Evolutionary conservation across 805 yeast species (phyloP).

Genomic region (Pichia cabralensis): DNA sequence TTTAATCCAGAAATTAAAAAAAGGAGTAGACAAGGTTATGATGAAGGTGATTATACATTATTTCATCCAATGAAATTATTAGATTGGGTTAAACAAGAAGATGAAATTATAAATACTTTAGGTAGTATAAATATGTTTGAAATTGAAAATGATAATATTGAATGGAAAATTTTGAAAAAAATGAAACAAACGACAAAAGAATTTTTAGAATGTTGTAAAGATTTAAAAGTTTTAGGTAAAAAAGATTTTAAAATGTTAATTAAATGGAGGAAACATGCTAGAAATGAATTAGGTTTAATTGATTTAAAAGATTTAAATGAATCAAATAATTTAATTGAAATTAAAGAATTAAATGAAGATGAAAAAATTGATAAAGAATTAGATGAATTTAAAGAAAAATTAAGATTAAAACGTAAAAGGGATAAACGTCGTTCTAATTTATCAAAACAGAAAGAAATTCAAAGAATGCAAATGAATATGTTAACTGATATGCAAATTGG

Average conservation of each 20-base stretch:
- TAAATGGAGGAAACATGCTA: constrained; percentile 82
- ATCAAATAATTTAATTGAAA: constrained; percentile 47
- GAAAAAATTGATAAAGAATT: constrained; percentile 83
- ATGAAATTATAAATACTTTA: constrained; percentile 73
- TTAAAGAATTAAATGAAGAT: constrained; percentile 72
- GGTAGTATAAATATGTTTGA: constrained; percentile 64
- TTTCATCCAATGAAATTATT: constrained; percentile 64
- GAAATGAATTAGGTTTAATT: constrained; percentile 65
- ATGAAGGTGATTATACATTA: constrained; percentile 75
- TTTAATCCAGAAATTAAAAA: constrained; percentile 89
- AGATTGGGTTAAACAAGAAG: constrained; percentile 66
- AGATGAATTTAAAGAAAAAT: constrained; percentile 59
- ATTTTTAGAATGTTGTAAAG: constrained; percentile 74
- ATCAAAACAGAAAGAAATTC: constrained; percentile 73
- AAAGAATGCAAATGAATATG: constrained; percentile 94
- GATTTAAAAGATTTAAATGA: constrained; percentile 40
- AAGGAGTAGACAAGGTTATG: constrained; percentile 93
- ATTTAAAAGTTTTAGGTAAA: constrained; percentile 86
- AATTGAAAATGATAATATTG: constrained; percentile 52
- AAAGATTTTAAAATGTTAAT: constrained; percentile 82
- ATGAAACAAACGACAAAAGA: constrained; percentile 73
- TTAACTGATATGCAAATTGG: constrained; percentile 87
- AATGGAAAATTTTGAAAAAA: constrained; percentile 62
- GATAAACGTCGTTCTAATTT: constrained; percentile 80
- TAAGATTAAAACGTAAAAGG: constrained; percentile 59